A percentile compares a stretch with the other conserved stretches of the same genome.
These are phyloP conservation scores for Nepenthes mirabilis DNA, from an alignment of 148 eudicot genomes.

Conservation along the genomic window DNA sequence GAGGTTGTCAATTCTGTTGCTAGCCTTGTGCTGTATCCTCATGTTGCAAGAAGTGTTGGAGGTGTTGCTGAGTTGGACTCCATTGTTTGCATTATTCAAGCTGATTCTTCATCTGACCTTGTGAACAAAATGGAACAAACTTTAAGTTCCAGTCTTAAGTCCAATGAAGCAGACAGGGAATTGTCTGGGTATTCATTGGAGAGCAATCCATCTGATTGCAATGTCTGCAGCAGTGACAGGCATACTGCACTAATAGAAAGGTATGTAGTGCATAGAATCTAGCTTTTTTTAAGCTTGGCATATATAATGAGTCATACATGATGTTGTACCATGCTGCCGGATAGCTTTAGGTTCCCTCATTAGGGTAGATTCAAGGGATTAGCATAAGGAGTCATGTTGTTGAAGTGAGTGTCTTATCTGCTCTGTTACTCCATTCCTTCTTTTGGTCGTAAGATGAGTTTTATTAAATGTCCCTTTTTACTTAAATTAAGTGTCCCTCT, in stretches of 20 bases:
- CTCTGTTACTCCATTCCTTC: background rate
- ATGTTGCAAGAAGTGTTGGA: slow-evolving; percentile 13
- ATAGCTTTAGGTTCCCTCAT: too few relatives aligned
- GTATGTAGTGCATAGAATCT: slow-evolving; percentile 3
- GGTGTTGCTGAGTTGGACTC: slow-evolving; percentile 11
- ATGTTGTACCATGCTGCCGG: background rate
- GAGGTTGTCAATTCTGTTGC: slow-evolving; percentile 36
- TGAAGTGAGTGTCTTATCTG: background rate
- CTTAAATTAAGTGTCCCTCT: background rate
- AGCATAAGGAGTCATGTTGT: too few relatives aligned
- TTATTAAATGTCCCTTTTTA: background rate
- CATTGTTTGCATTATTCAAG: slow-evolving; percentile 5
- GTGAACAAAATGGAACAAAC: slow-evolving; percentile 13
- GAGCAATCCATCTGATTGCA: slow-evolving; percentile 15
- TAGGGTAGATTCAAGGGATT: too few relatives aligned
- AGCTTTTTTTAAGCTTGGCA: background rate
- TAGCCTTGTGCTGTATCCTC: slow-evolving; percentile 30
- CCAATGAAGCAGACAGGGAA: slow-evolving; percentile 12
- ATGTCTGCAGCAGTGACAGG: slow-evolving; percentile 9
- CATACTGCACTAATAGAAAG: slow-evolving; percentile 20
- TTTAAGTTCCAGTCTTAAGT: slow-evolving; percentile 11
- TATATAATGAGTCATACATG: background rate
- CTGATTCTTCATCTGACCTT: slow-evolving; percentile 10
- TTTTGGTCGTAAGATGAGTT: background rate
- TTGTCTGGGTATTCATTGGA: slow-evolving; percentile 1